Evolutionary conservation across 192 early-diverging fungal species (phyloP), one percentile per base, ranked within the genome.

Genomic region (Coemansia sp.): DNA sequence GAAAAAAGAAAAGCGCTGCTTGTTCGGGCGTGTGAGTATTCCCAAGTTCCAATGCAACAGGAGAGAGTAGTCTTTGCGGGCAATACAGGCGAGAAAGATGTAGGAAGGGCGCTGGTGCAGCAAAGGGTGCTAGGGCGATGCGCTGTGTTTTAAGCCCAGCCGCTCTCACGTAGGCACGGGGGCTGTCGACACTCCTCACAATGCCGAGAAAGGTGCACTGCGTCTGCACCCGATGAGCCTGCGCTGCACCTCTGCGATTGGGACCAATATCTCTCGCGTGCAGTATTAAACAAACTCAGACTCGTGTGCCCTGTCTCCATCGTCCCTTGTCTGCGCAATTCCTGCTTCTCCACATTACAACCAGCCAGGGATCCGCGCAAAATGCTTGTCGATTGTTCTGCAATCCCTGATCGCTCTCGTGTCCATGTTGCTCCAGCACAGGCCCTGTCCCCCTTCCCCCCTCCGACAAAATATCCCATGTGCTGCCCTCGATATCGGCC

Each of bases 231-330:
- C 27, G 54, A 55, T 55, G 27, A 28, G 27, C 54, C 8, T 55
- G 27, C 26, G 54, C 16, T 55, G 27, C 54, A 55, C 30, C 54
- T 55, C 27, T 26, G 27, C 5, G 54, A 3, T 50, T 62, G 60
- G 28, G 67, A 62, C 67, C 60, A 69, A 57, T 52, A 49, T 49
- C 47, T 3, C 60, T 32, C 32, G 60, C 19, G 67, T 62, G 60
- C 60, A 58, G 54, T 58, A 62, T 69, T 62, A 49, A 58, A 59
- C 56, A 62, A 44, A 69, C 44, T 32, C 54, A 47, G 56, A 49
- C 61, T 52, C 58, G 52, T 54, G 48, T 56, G 38, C 52, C 52
- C 49, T 27, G 16, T 24, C 14, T 51, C 51, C 50, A 44, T 44
- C 14, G 14, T 16, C 14, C 3, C 47, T 64, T 64, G 62, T 64